Evolutionary conservation across 495 filamentous ascomycete species (phyloP).

Genomic region (Neurospora tetraspora): DNA sequence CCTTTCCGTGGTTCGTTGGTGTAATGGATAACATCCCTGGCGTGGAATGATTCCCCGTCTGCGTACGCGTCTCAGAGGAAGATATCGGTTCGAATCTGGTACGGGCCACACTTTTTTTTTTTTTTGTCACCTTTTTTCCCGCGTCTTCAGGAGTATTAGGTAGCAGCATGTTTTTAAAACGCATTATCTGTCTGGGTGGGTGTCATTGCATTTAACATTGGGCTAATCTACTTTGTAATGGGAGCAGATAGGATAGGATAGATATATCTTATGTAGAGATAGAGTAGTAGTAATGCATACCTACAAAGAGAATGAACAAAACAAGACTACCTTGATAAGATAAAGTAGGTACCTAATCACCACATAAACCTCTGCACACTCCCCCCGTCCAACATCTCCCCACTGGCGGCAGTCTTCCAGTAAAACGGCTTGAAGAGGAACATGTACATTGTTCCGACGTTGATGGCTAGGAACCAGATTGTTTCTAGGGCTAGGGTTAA

Average conservation of each 20-base stretch:
- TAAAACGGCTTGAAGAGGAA: constrained; percentile 73
- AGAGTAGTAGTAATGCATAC: too few relatives aligned
- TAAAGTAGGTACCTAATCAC: constrained; percentile 16
- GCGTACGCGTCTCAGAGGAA: neutral
- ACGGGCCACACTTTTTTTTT: neutral
- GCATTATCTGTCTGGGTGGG: too few relatives aligned
- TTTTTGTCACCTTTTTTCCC: too few relatives aligned
- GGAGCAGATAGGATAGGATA: too few relatives aligned
- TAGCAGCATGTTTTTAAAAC: too few relatives aligned
- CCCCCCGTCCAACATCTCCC: constrained; percentile 55
- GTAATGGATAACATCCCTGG: neutral
- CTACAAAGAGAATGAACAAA: neutral
- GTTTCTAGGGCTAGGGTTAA: constrained; percentile 60
- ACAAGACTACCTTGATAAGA: neutral
- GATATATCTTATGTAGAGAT: too few relatives aligned
- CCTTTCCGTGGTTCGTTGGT: neutral
- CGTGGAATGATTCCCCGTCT: neutral
- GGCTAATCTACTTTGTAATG: too few relatives aligned
- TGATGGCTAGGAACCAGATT: constrained; percentile 64
- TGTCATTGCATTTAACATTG: too few relatives aligned
- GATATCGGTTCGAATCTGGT: neutral
- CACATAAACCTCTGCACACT: constrained; percentile 89
- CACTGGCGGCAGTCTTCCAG: constrained; percentile 44
- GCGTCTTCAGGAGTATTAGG: too few relatives aligned
- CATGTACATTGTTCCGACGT: constrained; percentile 64